Evolutionary conservation across 2,329 filamentous ascomycete species (phyloP), one percentile per base, ranked within the genome.

Genomic region (Aspergillus brunneoviolaceus): DNA sequence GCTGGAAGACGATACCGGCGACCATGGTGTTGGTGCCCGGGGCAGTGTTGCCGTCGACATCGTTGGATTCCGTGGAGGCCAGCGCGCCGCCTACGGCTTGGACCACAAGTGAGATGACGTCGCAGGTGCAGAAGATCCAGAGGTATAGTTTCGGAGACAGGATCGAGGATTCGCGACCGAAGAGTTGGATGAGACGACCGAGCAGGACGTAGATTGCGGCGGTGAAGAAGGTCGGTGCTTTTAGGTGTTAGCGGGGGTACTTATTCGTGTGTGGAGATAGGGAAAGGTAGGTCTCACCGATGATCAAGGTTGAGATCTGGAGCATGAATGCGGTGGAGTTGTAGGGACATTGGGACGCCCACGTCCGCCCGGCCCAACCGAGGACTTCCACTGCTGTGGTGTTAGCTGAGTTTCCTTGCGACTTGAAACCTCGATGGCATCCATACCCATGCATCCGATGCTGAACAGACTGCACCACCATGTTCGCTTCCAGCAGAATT

Each of bases 1-100:
- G 81, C 65, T 86, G 84, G 45, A 85, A 75, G 14, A 78, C 73
- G 6, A 86, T 78, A n/a, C 84, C 84, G 2, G 77, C 79, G 49
- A 81, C 74, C 60, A 79, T 76, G 58, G 81, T 69, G 61, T 80
- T 64, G 49, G 80, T 77, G 25, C 77, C 80, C 12, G 67, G 71
- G 45, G 77, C 63, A 62, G 79, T 81, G 23, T 72, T 63, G 11
- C 81, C 81, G 7, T 69, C 65, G 4, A 76, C 76, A 1, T 74
- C 63, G 5, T 79, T 78, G 3, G 80, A 81, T 45, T 56, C 72
- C 19, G 31, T 63, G 49, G 74, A 74, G 4, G 77, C 78, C 5
- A 83, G 61, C 16, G 78, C 81, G 16, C 82, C 82, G 14, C 82
- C 82, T 2, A 77, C 74, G 14, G 80, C 82, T 69, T 84, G 82